Percentiles rank a stretch among this genome's conserved stretches.
Evolutionary conservation across 2,329 filamentous ascomycete species (phyloP).

Genomic region (Aspergillus terreus): DNA sequence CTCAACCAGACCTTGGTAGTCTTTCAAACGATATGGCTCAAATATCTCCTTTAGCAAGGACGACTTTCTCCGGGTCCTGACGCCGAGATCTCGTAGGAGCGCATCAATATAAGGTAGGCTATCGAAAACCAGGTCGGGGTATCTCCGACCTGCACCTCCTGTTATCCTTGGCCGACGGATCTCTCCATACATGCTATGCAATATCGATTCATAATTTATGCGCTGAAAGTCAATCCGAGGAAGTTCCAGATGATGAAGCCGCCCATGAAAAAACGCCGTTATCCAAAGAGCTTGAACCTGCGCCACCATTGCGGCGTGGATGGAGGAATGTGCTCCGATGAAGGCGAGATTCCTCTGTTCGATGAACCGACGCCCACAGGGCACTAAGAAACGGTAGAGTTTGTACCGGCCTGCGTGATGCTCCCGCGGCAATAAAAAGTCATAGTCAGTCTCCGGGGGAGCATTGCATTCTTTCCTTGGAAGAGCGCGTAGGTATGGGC

Average conservation of each 20-base stretch:
- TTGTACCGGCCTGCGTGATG: too few species aligned
- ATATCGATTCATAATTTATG: neutral
- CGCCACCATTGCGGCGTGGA: conserved; percentile 43
- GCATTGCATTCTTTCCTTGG: neutral
- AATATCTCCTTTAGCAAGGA: conserved; percentile 26
- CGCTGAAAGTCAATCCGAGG: neutral
- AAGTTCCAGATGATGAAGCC: conserved; percentile 25
- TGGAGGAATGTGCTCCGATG: conserved; percentile 44
- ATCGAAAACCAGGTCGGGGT: conserved; percentile 71
- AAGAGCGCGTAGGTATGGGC: neutral
- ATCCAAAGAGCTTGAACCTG: conserved; percentile 59
- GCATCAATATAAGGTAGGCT: conserved; percentile 70
- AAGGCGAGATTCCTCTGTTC: conserved; percentile 48
- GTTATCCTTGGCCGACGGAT: neutral
- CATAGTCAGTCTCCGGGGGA: neutral
- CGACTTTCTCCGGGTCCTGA: conserved; percentile 44
- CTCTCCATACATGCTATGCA: neutral
- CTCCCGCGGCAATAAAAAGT: too few species aligned
- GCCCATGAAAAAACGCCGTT: conserved; percentile 58
- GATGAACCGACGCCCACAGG: conserved; percentile 26
- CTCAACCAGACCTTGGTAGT: conserved; percentile 41
- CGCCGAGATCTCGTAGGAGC: conserved; percentile 62
- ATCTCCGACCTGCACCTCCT: conserved; percentile 53
- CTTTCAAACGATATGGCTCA: conserved; percentile 36
- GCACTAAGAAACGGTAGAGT: conserved; percentile 42